Percentiles rank a stretch among this genome's conserved stretches.
These are phyloP conservation scores for Coniella vitis DNA, from an alignment of 2,329 filamentous ascomycete species.

Conservation along the genomic window DNA sequence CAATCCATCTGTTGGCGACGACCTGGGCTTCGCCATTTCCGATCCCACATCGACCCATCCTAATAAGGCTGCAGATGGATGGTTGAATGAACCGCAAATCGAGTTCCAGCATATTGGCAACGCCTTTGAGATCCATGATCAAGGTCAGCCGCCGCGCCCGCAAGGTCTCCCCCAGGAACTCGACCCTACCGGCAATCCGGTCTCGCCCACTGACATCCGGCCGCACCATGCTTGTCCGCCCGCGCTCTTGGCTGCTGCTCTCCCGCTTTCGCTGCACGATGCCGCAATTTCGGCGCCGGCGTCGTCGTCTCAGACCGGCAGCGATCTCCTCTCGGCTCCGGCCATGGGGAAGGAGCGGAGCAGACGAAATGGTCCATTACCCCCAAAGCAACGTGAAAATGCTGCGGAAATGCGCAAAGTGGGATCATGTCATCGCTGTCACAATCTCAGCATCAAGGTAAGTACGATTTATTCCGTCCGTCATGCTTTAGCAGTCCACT, in stretches of 20 bases:
- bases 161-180: conserved; percentile 1
- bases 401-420: conserved; percentile 8
- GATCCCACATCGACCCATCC: background rate
- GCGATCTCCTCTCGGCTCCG: background rate
- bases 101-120: background rate
- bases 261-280: background rate
- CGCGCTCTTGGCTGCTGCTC: no score
- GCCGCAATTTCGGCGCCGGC: background rate
- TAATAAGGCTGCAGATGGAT: background rate
- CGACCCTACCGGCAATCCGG: background rate
- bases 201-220: no score
- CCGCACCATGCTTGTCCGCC: background rate
- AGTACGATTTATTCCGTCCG: background rate
- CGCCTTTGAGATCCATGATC: background rate
- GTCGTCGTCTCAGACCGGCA: background rate
- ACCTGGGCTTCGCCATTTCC: background rate
- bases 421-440: conserved; percentile 10
- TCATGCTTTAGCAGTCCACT: background rate
- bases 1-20: no score
- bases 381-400: conserved; percentile 2
- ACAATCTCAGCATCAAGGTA: conserved; percentile 9
- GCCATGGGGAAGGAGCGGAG: conserved; percentile 6
- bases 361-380: background rate
- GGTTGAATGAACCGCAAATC: background rate
- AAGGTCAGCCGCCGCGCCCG: background rate